These are phyloP conservation scores for Musa acuminata DNA, from an alignment of 176 grass and related monocot species.

Conservation along the genomic window DNA sequence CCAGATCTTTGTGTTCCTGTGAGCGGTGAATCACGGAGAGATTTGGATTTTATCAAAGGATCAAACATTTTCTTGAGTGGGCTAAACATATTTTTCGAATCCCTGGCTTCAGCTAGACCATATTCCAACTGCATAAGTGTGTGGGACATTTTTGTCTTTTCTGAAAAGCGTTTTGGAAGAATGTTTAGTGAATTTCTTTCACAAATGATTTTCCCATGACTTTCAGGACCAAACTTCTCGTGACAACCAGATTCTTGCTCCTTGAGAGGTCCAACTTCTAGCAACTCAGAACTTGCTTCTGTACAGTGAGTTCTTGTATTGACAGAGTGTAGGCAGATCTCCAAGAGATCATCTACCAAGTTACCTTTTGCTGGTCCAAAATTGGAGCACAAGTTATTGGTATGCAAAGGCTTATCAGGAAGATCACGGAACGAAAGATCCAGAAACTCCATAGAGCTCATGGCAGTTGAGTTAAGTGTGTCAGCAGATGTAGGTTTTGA, in stretches of 20 bases:
- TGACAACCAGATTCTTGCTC: constrained; percentile 20
- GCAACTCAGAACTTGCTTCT: constrained; percentile 22
- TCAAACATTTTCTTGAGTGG: constrained; percentile 69
- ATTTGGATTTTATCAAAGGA: constrained; percentile 86
- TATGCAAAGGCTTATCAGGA: constrained; percentile 31
- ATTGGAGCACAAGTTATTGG: constrained; percentile 40
- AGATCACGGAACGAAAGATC: constrained; percentile 48
- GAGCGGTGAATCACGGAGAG: constrained; percentile 39
- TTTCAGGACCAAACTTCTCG: constrained; percentile 8
- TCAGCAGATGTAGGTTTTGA: constrained; percentile 24
- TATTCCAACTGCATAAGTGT: constrained; percentile 25
- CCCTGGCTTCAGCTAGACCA: constrained; percentile 4
- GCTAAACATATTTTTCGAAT: constrained; percentile 47
- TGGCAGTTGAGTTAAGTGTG: constrained; percentile 20
- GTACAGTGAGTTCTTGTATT: constrained; percentile 7
- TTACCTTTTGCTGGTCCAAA: constrained; percentile 40
- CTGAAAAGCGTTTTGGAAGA: constrained; percentile 65
- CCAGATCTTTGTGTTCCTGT: constrained; percentile 30
- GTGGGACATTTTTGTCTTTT: constrained; percentile 41
- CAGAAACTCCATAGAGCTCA: constrained; percentile 46
- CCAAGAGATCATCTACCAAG: constrained; percentile 28
- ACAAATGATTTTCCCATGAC: constrained; percentile 10
- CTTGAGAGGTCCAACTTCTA: constrained; percentile 20
- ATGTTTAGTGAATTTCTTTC: constrained; percentile 32
- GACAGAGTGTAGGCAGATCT: constrained; percentile 42